A percentile compares a stretch with the other conserved stretches of the same genome.
These are phyloP conservation scores for Phalaenopsis aphrodite DNA, from an alignment of 106 monocot species.

Conservation along the genomic window DNA sequence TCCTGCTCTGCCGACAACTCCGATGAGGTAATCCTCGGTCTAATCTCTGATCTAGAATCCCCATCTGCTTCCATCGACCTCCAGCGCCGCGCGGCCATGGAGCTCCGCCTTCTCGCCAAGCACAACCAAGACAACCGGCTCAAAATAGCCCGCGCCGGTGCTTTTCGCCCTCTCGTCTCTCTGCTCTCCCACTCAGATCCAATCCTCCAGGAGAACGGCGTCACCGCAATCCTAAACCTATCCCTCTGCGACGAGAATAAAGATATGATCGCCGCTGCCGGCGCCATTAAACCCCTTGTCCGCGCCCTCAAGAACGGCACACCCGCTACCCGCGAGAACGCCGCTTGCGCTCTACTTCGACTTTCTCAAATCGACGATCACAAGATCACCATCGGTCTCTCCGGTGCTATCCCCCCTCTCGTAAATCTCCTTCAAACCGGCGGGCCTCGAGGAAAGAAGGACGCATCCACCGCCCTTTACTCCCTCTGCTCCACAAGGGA, in stretches of 20 bases:
- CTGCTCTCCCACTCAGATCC: constrained; percentile 43
- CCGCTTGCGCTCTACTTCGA: constrained; percentile 52
- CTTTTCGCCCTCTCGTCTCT: constrained; percentile 36
- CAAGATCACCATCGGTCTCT: constrained; percentile 37
- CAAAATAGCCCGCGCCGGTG: constrained; percentile 42
- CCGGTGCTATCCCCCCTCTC: constrained; percentile 51
- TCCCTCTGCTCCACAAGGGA: constrained; percentile 33
- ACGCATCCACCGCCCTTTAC: constrained; percentile 63
- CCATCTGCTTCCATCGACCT: constrained; percentile 22
- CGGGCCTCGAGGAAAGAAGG: constrained; percentile 44
- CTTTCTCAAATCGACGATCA: constrained; percentile 39
- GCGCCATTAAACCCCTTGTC: constrained; percentile 45
- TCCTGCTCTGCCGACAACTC: constrained; percentile 25
- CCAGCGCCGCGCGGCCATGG: constrained; percentile 40
- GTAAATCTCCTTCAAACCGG: constrained; percentile 42
- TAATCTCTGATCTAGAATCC: constrained; percentile 42
- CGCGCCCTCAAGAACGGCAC: constrained; percentile 33
- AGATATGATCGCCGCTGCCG: constrained; percentile 38
- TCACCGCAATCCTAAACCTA: constrained; percentile 45
- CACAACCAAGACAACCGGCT: constrained; percentile 42
- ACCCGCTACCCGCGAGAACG: constrained; percentile 42
- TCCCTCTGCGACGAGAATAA: constrained; percentile 57
- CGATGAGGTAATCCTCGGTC: constrained; percentile 21
- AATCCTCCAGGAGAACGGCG: constrained; percentile 34
- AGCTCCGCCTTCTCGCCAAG: constrained; percentile 51